Evolutionary conservation across 257 asterid genomes (phyloP), one percentile per base, ranked within the genome.

Genomic region (Schizonepeta tenuifolia): DNA sequence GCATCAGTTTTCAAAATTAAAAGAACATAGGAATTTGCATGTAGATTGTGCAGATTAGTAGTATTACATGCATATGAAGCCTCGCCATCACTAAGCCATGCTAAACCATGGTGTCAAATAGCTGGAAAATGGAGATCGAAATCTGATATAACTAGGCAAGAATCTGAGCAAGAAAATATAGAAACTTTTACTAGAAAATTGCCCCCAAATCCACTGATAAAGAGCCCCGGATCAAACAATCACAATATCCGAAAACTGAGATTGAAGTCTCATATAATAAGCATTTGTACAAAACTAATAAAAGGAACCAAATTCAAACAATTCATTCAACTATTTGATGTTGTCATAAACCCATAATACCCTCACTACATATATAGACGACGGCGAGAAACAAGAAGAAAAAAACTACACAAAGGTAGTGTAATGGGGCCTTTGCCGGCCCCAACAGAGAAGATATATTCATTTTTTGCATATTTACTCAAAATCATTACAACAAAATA

Each of bases 401-500:
- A 6, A 3, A 31, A 18, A 4, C 36, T 15, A 22, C 21, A 26
- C 24, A 38, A 54, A 54, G 60, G 31, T 20, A 41, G 33, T 26
- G 22, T 10, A 9, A 61, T 5, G 46, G 49, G 77, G 58, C 24
- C 58, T 49, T 14, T 41, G 61, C 31, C 17, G 64, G 56, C 22
- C 71, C 71, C 79, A 60, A 69, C 61, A 61, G 38, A 46, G 67
- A 73, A 15, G 33, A 73, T 15, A 8, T 11, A 43, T 6, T 26
- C 10, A 70, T 69, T n/a, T 8, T 28, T 24, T 47, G 44, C 76
- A 36, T 11, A 55, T 74, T 74, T 18, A 64, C 55, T 54, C 55
- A 13, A 57, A 65, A 79, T 79, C 77, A 70, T 75, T 75, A 44
- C 75, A 64, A 60, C 10, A 33, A 55, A 44, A 70, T 41, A 50